Percentiles rank a stretch among this genome's conserved stretches.
phyloP scores from a whole-genome alignment of 192 early-diverging fungal species.

The Coemansia sp. region DNA sequence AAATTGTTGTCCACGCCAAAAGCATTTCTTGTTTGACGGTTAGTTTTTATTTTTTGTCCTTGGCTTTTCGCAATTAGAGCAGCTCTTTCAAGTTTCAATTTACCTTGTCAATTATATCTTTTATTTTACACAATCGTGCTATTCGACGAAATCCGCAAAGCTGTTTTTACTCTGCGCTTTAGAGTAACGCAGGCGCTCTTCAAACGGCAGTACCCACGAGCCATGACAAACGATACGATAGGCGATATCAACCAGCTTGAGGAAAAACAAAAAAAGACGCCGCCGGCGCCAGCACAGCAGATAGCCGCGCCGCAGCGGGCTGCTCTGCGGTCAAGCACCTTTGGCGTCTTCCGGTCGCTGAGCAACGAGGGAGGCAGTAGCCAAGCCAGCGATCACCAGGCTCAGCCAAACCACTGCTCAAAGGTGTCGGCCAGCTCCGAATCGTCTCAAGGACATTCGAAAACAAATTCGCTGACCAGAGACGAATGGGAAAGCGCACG shows the following conservation, averaged over 20 bases:
- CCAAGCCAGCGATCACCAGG: not conserved
- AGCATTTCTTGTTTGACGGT: too few relatives aligned
- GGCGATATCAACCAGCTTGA: conserved; percentile 3
- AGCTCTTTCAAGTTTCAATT: not conserved
- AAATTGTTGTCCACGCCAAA: too few relatives aligned
- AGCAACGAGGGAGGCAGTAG: not conserved
- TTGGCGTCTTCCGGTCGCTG: conserved; percentile 16
- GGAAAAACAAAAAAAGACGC: not conserved
- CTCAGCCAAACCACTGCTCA: not conserved
- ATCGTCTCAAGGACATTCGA: not conserved
- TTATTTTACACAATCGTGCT: not conserved
- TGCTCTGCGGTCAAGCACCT: conserved; percentile 11
- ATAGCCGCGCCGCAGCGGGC: conserved; percentile 19
- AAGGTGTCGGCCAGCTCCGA: not conserved
- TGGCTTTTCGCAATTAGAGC: too few relatives aligned
- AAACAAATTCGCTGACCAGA: conserved; percentile 3
- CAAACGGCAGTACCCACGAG: not conserved
- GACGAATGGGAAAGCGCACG: conserved; percentile 38
- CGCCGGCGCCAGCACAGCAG: not conserved
- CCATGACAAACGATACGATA: conserved; percentile 4
- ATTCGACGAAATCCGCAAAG: not conserved
- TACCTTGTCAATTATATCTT: not conserved
- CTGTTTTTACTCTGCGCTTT: not conserved
- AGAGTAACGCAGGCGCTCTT: not conserved
- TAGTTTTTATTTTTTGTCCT: too few relatives aligned